Conservation (phyloP, 768 basidiomycete genomes). For the Mycena alexandri region DNA sequence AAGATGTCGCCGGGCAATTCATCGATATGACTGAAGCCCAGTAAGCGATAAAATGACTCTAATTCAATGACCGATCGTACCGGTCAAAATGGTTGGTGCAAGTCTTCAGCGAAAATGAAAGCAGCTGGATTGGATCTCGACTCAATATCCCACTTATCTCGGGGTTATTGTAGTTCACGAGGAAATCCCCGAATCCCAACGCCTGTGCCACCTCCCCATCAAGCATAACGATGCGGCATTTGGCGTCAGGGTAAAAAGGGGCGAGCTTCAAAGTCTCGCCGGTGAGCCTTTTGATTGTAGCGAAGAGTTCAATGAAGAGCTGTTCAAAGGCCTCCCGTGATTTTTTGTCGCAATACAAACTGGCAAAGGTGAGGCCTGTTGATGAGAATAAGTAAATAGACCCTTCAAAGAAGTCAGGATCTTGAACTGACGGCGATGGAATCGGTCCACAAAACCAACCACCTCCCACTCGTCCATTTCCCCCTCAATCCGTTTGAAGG, state of each 20-base stretch:
- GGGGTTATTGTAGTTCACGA: not conserved
- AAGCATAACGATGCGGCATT: not conserved
- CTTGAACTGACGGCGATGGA: slow-evolving; percentile 22
- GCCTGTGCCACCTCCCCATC: slow-evolving; percentile 1
- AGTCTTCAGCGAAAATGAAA: not conserved
- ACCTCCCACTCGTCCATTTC: slow-evolving; percentile 41
- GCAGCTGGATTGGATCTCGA: not conserved
- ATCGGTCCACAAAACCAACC: slow-evolving; percentile 19
- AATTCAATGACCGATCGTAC: not conserved
- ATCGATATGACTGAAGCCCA: slow-evolving; percentile 2
- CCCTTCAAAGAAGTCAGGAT: too few relatives aligned
- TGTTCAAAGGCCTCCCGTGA: slow-evolving; percentile 28
- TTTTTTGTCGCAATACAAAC: slow-evolving; percentile 36
- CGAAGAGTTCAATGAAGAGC: slow-evolving; percentile 35
- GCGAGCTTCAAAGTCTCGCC: slow-evolving; percentile 4
- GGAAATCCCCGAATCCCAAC: not conserved
- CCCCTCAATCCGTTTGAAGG: slow-evolving; percentile 41
- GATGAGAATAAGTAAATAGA: too few relatives aligned
- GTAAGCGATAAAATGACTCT: too few relatives aligned
- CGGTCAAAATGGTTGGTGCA: not conserved
- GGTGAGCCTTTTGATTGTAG: slow-evolving; percentile 28
- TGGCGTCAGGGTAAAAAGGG: not conserved
- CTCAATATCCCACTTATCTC: not conserved
- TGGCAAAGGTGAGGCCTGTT: slow-evolving; percentile 16
- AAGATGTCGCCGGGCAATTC: slow-evolving; percentile 30